Base-by-base conservation (phyloP, 2,329 filamentous ascomycete species). In the Graphiopsis chlorocephala region DNA sequence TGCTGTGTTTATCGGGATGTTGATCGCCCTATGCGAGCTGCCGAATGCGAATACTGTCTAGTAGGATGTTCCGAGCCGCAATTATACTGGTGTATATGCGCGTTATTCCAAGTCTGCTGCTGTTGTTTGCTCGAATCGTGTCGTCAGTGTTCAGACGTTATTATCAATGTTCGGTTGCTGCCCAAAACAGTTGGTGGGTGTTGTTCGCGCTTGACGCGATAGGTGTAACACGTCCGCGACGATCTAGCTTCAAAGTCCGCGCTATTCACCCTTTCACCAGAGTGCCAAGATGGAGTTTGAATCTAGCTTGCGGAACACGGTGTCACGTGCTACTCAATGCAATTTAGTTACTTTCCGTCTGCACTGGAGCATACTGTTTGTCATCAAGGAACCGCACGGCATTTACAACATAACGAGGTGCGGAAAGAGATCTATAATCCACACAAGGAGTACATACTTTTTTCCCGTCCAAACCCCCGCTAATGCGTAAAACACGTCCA, bases 391-490 rank as follows among this genome's bases (percentile, higher is more conserved):
- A 31, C 5, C 26, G 29, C 50, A 20, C n/a, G 20, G 3, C 14
- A 1, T 53, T 17, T 10, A 11, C 17, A 28, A 31, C 17, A 53
- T 53, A 2, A 53, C 11, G 17, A 45, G 8, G 14, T 6, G n/a
- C 3, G 26, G 26, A 12, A 20, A 53, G 20, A 20, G 10, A n/a
- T 53, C 50, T 53, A 53, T 53, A 31, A 29, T 29, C 50, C 50
- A 53, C 50, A 20, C 50, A 29, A 53, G 50, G 50, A 53, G 17
- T 53, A 53, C 50, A 53, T 53, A 53, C 50, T 53, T 53, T 53
- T 53, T 28, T 28, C n/a, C 38, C 38, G n/a, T 7, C 26, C 50
- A 31, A 25, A 25, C 26, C 29, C 50, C 50, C 50, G 50, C 50
- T 53, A 53, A 53, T 53, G 50, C 50, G 26, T 31, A 31, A 45